These are phyloP conservation scores for Wickerhamiella brachini DNA, from an alignment of 805 yeast genomes.

Conservation along the genomic window DNA sequence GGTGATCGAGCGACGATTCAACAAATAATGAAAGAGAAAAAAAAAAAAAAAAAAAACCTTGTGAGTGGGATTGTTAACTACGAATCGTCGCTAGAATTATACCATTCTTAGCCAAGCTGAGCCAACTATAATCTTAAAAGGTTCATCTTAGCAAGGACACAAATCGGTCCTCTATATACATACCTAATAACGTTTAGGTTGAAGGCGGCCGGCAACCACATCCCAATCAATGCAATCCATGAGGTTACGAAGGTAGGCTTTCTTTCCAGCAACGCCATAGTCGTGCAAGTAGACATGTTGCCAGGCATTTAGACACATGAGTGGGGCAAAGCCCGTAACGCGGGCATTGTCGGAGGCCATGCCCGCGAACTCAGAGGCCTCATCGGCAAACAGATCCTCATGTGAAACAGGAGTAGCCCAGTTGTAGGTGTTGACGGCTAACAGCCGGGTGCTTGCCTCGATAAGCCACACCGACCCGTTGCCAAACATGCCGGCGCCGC, in stretches of 20 bases:
- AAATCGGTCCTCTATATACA: background rate
- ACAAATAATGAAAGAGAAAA: too few relatives aligned
- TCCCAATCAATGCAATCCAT: constrained; percentile 81
- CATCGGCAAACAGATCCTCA: constrained; percentile 4
- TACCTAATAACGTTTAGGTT: background rate
- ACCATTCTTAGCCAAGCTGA: too few relatives aligned
- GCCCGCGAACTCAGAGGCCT: background rate
- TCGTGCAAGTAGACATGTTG: constrained; percentile 72
- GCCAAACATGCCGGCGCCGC: constrained; percentile 69
- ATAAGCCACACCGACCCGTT: constrained; percentile 93
- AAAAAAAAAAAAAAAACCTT: too few relatives aligned
- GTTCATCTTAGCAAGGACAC: too few relatives aligned
- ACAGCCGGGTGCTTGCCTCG: constrained; percentile 27
- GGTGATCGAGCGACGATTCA: too few relatives aligned
- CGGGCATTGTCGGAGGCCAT: constrained; percentile 2
- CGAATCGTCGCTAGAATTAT: too few relatives aligned
- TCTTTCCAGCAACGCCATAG: constrained; percentile 70
- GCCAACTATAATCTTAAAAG: too few relatives aligned
- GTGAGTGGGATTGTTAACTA: too few relatives aligned
- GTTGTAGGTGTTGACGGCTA: constrained; percentile 76
- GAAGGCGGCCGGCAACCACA: constrained; percentile 13
- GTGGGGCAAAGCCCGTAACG: constrained; percentile 29
- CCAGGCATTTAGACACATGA: constrained; percentile 72
- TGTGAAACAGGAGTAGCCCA: constrained; percentile 65
- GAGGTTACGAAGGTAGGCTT: constrained; percentile 53